Percentiles rank a stretch among this genome's conserved stretches.
Evolutionary conservation across 176 grass and related monocot species (phyloP).

Genomic region (Triticum aestivum): IWGSC_CS_RefSeq_v2.1 NC_057801.1:535008636-535009135

Average conservation of each 20-base stretch:
- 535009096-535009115: too few relatives aligned
- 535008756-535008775: neutral
- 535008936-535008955: neutral
- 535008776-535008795: neutral
- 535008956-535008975: conserved; percentile 31
- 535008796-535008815: neutral
- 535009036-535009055: too few relatives aligned
- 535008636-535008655: conserved; percentile 29
- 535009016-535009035: neutral
- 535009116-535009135: too few relatives aligned
- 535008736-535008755: neutral
- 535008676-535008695: conserved; percentile 21
- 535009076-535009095: too few relatives aligned
- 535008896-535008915: neutral
- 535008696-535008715: neutral
- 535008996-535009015: neutral
- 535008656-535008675: conserved; percentile 2
- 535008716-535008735: neutral
- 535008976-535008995: neutral
- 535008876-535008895: conserved; percentile 1
- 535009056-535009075: too few relatives aligned
- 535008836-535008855: neutral
- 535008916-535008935: neutral
- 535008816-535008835: neutral
- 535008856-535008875: neutral